Conservation (phyloP, 768 basidiomycete genomes). For the Agrocybe chaxingu region DNA sequence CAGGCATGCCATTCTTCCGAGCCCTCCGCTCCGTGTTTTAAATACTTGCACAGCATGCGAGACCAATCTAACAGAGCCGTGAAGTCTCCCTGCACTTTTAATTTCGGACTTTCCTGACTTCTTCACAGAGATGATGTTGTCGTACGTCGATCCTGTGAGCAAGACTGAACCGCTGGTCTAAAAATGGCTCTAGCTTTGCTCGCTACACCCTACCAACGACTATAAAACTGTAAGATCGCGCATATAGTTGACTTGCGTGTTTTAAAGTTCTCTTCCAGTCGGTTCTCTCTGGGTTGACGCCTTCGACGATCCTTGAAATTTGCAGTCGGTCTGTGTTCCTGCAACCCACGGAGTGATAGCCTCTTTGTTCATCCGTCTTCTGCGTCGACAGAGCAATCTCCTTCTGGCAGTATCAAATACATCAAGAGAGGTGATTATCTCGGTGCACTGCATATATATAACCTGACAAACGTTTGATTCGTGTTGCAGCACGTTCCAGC, state of each 20-base stretch:
- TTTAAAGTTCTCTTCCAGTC: conserved; percentile 45
- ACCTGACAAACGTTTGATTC: conserved; percentile 11
- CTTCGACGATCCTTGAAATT: conserved; percentile 75
- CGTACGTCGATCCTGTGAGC: conserved; percentile 30
- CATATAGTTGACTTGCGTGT: conserved; percentile 27
- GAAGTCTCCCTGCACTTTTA: conserved; percentile 15
- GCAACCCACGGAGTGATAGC: neutral
- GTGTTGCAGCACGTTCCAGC: conserved; percentile 67
- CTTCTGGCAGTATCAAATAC: conserved; percentile 90
- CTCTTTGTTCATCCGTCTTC: conserved; percentile 2
- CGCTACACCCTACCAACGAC: conserved; percentile 82
- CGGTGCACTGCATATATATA: neutral
- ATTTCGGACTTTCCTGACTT: conserved; percentile 2
- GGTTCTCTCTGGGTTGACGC: conserved; percentile 77
- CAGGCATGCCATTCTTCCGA: conserved; percentile 40
- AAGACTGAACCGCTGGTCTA: neutral
- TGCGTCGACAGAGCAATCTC: conserved; percentile 60
- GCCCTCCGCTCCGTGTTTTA: neutral
- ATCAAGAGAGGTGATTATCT: conserved; percentile 68
- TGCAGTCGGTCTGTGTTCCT: conserved; percentile 58
- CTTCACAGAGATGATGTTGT: conserved; percentile 58
- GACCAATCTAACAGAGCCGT: conserved; percentile 79
- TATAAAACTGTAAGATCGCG: conserved; percentile 72
- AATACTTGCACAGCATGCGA: conserved; percentile 60
- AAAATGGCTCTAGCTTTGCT: conserved; percentile 55